Evolutionary conservation across 768 basidiomycete genomes (phyloP).

Genomic region (Lactarius trivialis): DNA sequence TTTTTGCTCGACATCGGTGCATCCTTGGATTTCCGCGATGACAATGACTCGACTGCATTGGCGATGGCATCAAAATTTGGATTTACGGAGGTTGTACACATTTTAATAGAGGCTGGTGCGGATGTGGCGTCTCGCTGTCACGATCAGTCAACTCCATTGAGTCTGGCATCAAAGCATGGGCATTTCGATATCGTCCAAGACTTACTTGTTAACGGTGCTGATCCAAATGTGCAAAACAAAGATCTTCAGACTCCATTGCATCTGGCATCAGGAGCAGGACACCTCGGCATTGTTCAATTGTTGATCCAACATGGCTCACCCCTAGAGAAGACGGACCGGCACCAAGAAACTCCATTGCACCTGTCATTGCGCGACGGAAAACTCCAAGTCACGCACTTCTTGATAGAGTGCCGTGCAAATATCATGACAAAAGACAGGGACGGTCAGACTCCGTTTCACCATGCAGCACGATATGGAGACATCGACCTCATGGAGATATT

Average conservation of each 20-base stretch:
- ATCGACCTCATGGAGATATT: background rate
- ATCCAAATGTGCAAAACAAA: background rate
- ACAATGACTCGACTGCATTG: too few relatives aligned
- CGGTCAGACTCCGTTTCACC: background rate
- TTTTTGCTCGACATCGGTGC: too few relatives aligned
- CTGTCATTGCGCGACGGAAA: background rate
- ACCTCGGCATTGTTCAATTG: background rate
- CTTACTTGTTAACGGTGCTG: background rate
- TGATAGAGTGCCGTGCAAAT: background rate
- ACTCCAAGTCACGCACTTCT: background rate
- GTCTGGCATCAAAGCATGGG: rapidly evolving
- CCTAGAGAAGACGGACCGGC: too few relatives aligned
- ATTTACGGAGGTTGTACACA: background rate
- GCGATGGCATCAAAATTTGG: background rate
- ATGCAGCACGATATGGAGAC: background rate
- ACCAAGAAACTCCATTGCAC: background rate
- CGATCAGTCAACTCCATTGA: background rate
- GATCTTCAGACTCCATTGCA: background rate
- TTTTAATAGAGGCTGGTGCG: background rate
- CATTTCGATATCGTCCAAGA: background rate
- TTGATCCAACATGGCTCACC: too few relatives aligned
- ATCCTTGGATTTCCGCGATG: too few relatives aligned
- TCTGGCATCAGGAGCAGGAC: background rate
- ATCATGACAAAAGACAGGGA: too few relatives aligned
- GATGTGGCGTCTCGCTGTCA: background rate